Conservation (phyloP, 495 filamentous ascomycete species). For the Lophiostoma macrostomum region DNA sequence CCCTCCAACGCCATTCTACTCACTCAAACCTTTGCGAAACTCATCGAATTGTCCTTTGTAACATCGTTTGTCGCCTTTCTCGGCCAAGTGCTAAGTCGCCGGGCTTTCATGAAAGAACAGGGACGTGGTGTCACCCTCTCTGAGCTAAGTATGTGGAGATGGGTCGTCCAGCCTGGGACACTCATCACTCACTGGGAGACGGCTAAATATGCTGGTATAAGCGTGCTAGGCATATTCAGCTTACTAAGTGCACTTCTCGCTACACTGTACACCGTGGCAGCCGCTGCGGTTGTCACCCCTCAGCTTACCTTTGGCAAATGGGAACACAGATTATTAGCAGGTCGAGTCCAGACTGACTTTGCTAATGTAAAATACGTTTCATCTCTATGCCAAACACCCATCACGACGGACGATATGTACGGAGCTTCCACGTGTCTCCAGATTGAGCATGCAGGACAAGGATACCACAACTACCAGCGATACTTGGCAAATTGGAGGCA, state of each 20-base stretch:
- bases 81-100: slow-evolving; percentile 66
- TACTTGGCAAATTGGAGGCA: slow-evolving; percentile 54
- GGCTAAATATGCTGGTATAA: slow-evolving; percentile 57
- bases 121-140: slow-evolving; percentile 62
- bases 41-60: slow-evolving; percentile 72
- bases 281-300: slow-evolving; percentile 67
- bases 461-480: slow-evolving; percentile 53
- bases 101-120: slow-evolving; percentile 55
- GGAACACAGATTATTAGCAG: slow-evolving; percentile 47
- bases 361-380: slow-evolving; percentile 55
- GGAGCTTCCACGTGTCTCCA: slow-evolving; percentile 56
- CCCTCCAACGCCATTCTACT: slow-evolving; percentile 59
- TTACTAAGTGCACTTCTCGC: slow-evolving; percentile 59
- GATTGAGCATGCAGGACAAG: slow-evolving; percentile 61
- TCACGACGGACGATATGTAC: slow-evolving; percentile 43
- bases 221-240: slow-evolving; percentile 56
- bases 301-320: slow-evolving; percentile 55
- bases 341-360: slow-evolving; percentile 56
- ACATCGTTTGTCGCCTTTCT: slow-evolving; percentile 72
- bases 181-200: slow-evolving; percentile 65
- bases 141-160: slow-evolving; percentile 55
- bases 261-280: slow-evolving; percentile 71
- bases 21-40: slow-evolving; percentile 64
- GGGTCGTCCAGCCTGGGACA: slow-evolving; percentile 62
- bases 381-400: slow-evolving; percentile 57